Conservation (phyloP, 1,139 yeast genomes). For the Yamadazyma blattariae region DNA sequence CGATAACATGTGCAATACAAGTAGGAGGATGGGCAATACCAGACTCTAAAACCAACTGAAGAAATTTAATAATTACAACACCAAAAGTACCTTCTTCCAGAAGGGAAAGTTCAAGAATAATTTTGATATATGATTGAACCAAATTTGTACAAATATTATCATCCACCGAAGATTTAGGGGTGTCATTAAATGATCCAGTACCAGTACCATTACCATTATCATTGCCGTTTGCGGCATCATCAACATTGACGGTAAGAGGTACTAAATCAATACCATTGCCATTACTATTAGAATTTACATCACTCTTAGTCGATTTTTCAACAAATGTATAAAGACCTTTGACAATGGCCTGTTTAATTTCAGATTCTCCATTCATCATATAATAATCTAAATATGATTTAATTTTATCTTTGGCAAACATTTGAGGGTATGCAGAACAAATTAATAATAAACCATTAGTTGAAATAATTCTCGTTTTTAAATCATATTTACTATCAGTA, state of each 20-base stretch:
- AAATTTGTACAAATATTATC: slow-evolving; percentile 76
- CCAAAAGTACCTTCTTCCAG: slow-evolving; percentile 43
- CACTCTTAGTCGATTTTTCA: not conserved
- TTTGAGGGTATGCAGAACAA: not conserved
- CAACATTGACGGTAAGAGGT: too few species aligned
- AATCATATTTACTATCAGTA: not conserved
- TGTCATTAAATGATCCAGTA: slow-evolving; percentile 34
- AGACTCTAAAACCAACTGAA: slow-evolving; percentile 52
- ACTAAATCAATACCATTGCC: too few species aligned
- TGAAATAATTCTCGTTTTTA: not conserved
- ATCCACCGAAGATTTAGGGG: slow-evolving; percentile 40
- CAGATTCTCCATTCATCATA: not conserved
- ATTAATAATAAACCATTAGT: not conserved
- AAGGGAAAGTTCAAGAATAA: slow-evolving; percentile 48
- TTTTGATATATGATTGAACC: slow-evolving; percentile 57
- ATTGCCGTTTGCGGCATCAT: too few species aligned
- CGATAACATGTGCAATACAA: slow-evolving; percentile 67
- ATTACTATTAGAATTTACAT: too few species aligned
- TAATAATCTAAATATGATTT: not conserved
- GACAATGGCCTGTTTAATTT: not conserved
- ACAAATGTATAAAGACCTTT: not conserved
- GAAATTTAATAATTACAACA: slow-evolving; percentile 47
- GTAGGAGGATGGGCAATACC: slow-evolving; percentile 76
- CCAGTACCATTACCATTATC: too few species aligned
- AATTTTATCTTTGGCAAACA: not conserved